phyloP scores from a whole-genome alignment of 345 rosid species.

The Euphorbia pulcherrima region DNA sequence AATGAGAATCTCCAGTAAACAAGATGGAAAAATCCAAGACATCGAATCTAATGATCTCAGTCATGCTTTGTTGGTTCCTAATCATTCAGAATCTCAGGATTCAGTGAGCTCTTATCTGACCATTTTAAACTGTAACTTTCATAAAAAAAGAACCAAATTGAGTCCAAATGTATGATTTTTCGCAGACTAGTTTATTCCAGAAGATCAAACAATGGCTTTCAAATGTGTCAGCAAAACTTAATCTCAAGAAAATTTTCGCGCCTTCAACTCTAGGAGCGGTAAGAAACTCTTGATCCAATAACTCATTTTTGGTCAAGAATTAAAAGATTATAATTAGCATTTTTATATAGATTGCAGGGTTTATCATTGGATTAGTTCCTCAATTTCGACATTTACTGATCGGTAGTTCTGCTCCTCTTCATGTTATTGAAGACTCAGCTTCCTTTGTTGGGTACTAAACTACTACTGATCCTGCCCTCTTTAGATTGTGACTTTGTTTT shows the following conservation, averaged over 20 bases:
- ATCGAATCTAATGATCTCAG: background rate
- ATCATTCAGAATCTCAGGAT: background rate
- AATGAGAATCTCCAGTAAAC: conserved; percentile 24
- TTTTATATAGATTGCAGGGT: conserved; percentile 28
- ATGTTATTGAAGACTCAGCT: conserved; percentile 28
- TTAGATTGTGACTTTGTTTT: background rate
- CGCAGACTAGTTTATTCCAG: background rate
- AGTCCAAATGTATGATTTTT: no score
- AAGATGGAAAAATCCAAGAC: conserved; percentile 6
- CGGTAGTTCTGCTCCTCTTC: conserved; percentile 40
- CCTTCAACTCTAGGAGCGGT: conserved; percentile 47
- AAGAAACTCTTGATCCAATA: no score
- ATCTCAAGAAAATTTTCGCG: conserved; percentile 30
- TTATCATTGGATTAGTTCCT: conserved; percentile 30
- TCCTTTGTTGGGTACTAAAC: conserved; percentile 33
- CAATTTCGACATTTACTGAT: conserved; percentile 23
- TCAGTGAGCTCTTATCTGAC: background rate
- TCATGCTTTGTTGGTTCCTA: background rate
- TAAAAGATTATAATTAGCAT: background rate
- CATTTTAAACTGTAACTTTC: background rate
- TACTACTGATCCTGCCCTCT: background rate
- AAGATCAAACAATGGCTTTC: conserved; percentile 18
- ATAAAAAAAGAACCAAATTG: no score
- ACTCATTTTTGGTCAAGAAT: no score
- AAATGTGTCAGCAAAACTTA: conserved; percentile 15